Conservation (phyloP, 2,329 filamentous ascomycete species). For the Drechslerella coelobrocha region DNA sequence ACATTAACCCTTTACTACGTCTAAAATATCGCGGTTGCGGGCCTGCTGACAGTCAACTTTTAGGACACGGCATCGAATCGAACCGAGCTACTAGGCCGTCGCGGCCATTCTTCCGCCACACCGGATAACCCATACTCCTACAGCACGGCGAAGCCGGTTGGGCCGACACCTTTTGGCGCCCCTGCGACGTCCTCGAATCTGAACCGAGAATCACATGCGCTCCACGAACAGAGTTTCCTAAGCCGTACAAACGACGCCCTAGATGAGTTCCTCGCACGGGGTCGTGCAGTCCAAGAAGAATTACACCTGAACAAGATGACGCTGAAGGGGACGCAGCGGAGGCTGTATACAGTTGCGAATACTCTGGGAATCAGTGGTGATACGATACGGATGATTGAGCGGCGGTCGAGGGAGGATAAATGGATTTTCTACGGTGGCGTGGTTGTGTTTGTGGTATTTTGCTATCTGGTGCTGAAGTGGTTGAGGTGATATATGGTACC, state of each 20-base stretch:
- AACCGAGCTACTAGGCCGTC: constrained; percentile 80
- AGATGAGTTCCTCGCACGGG: constrained; percentile 91
- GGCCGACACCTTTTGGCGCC: constrained; percentile 58
- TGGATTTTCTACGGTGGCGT: constrained; percentile 95
- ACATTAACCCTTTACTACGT: not conserved
- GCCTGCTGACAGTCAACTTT: constrained; percentile 57
- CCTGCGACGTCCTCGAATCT: constrained; percentile 57
- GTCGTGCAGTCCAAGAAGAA: constrained; percentile 87
- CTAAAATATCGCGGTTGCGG: constrained; percentile 52
- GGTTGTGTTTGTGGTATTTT: constrained; percentile 85
- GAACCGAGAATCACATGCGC: constrained; percentile 66
- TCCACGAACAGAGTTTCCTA: constrained; percentile 90
- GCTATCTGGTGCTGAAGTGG: constrained; percentile 87
- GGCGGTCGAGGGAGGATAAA: constrained; percentile 90
- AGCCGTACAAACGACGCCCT: constrained; percentile 79
- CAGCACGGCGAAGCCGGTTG: constrained; percentile 60
- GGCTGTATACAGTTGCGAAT: constrained; percentile 89
- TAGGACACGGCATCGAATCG: constrained; percentile 70
- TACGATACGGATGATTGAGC: constrained; percentile 95
- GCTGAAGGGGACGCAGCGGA: constrained; percentile 90
- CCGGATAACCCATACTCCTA: constrained; percentile 94
- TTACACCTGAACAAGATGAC: constrained; percentile 89
- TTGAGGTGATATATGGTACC: constrained; percentile 65
- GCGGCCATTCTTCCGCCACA: constrained; percentile 71
- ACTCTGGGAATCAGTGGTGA: constrained; percentile 92